A percentile compares a stretch with the other conserved stretches of the same genome.
Conservation (phyloP, 257 asterid species). For the Fraxinus excelsior region DNA sequence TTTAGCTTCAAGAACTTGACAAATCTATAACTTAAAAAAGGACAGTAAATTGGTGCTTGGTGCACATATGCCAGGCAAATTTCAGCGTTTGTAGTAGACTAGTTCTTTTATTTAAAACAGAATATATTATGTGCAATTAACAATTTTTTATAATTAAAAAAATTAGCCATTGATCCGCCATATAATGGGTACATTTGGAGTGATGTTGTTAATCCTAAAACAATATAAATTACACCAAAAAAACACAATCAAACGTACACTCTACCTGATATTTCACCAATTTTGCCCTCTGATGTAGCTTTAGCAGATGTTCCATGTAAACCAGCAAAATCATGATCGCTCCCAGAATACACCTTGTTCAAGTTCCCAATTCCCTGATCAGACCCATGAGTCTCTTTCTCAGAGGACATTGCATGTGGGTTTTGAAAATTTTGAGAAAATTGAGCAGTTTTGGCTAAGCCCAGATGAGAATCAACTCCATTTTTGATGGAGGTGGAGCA, state of each 20-base stretch:
- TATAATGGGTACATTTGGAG: not conserved
- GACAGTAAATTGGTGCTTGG: too few relatives aligned
- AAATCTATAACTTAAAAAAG: too few relatives aligned
- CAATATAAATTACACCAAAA: not conserved
- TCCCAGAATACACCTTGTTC: not conserved
- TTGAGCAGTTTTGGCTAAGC: not conserved
- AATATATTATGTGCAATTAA: not conserved
- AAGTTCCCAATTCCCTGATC: not conserved
- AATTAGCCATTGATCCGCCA: not conserved
- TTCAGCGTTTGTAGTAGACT: too few relatives aligned
- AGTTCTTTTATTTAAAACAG: too few relatives aligned
- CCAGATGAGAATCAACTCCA: constrained; percentile 11
- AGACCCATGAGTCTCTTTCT: not conserved
- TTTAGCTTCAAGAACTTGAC: too few relatives aligned
- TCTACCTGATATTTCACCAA: constrained; percentile 5
- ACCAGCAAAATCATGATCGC: not conserved
- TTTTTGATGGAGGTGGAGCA: not conserved
- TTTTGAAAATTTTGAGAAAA: not conserved
- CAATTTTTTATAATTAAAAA: too few relatives aligned
- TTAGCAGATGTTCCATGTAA: not conserved
- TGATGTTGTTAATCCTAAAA: not conserved
- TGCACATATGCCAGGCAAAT: too few relatives aligned
- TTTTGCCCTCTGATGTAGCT: not conserved
- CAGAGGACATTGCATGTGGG: not conserved
- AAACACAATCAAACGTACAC: not conserved